These are phyloP conservation scores for Porogramme epimiltina DNA, from an alignment of 1,284 basidiomycete genomes.

Conservation along the genomic window DNA sequence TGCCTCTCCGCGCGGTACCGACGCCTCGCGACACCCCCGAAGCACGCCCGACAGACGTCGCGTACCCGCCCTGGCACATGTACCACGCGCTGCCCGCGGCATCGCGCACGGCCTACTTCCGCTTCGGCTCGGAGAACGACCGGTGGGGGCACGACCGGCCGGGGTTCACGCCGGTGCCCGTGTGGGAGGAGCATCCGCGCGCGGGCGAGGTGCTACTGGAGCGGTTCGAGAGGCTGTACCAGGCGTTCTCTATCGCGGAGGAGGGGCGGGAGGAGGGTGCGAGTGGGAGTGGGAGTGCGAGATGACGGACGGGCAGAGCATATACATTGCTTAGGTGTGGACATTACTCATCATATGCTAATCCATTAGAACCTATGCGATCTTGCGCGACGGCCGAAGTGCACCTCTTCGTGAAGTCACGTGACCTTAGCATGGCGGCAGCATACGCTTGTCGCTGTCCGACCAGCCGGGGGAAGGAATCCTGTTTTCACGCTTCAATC, in stretches of 20 bases:
- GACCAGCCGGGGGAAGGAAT: no score
- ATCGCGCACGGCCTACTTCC: slow-evolving; percentile 35
- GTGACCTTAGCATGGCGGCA: no score
- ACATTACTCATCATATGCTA: no score
- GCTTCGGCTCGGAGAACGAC: slow-evolving; percentile 58
- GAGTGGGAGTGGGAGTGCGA: not conserved
- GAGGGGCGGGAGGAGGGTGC: not conserved
- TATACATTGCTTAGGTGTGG: no score
- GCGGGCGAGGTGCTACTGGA: slow-evolving; percentile 50
- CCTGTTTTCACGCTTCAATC: no score
- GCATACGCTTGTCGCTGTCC: no score
- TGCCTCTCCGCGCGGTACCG: slow-evolving; percentile 49
- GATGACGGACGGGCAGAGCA: no score
- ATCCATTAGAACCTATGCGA: no score
- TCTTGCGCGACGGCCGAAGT: no score
- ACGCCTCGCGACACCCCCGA: slow-evolving; percentile 8
- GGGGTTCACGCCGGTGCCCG: slow-evolving; percentile 46
- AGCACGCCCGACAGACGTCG: slow-evolving; percentile 11
- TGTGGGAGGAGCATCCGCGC: slow-evolving; percentile 50
- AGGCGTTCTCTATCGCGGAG: slow-evolving; percentile 29
- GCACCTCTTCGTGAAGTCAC: no score
- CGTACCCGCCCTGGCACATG: slow-evolving; percentile 18
- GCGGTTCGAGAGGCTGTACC: slow-evolving; percentile 55
- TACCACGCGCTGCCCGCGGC: slow-evolving; percentile 6
- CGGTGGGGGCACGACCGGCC: slow-evolving; percentile 57